These are phyloP conservation scores for Prunus salicina DNA, from an alignment of 306 rosid genomes.

Conservation along the genomic window DNA sequence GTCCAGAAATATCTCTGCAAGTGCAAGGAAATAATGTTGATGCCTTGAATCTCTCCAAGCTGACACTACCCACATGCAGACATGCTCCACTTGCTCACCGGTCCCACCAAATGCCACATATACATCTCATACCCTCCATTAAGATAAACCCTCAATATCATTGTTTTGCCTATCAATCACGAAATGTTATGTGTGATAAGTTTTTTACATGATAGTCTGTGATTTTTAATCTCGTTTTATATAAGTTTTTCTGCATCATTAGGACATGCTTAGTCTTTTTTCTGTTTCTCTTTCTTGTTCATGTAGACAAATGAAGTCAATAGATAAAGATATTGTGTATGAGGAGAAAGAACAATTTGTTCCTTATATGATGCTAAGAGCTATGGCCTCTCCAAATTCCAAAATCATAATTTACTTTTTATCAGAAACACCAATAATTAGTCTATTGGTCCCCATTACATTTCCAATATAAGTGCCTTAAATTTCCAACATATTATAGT, in stretches of 20 bases:
- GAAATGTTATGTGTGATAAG: too few species aligned
- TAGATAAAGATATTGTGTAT: neutral
- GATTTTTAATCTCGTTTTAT: fast-evolving
- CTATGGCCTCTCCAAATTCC: neutral
- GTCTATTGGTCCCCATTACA: neutral
- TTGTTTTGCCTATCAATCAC: too few species aligned
- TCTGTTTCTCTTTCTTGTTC: neutral
- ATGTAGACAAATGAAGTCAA: neutral
- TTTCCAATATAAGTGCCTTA: neutral
- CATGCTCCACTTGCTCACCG: constrained; percentile 36
- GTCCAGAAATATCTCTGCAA: constrained; percentile 17
- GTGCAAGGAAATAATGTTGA: constrained; percentile 17
- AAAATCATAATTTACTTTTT: neutral
- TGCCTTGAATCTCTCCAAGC: constrained; percentile 22
- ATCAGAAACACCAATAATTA: neutral
- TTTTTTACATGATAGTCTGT: too few species aligned
- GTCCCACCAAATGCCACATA: constrained; percentile 21
- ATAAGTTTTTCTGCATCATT: too few species aligned
- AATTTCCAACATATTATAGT: too few species aligned
- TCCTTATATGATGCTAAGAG: neutral
- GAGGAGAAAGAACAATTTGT: neutral
- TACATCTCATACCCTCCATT: neutral
- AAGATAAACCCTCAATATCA: too few species aligned
- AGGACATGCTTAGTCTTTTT: neutral
- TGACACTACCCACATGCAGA: constrained; percentile 36